Percentiles rank a stretch among this genome's conserved stretches.
Conservation (phyloP, 805 yeast genomes). For the Candida jianshihensis region DNA sequence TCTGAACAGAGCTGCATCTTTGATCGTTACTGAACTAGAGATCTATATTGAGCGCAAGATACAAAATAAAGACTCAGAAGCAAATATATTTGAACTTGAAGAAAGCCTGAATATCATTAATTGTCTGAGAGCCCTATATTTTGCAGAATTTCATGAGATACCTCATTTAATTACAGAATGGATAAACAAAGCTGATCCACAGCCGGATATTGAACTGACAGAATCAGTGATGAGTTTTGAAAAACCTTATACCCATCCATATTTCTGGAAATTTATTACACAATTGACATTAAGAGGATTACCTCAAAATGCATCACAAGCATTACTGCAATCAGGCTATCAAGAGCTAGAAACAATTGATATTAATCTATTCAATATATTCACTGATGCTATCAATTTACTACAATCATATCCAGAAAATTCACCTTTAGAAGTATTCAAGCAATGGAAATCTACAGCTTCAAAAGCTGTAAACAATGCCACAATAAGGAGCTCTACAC, state of each 20-base stretch:
- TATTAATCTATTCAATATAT: constrained; percentile 21
- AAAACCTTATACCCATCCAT: constrained; percentile 40
- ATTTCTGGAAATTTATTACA: constrained; percentile 58
- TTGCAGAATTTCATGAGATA: constrained; percentile 28
- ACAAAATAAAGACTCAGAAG: constrained; percentile 22
- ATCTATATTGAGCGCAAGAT: constrained; percentile 25
- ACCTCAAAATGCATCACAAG: constrained; percentile 45
- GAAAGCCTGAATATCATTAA: constrained; percentile 47
- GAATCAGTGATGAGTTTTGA: constrained; percentile 37
- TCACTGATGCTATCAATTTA: constrained; percentile 27
- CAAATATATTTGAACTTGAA: constrained; percentile 31
- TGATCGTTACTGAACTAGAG: constrained; percentile 28
- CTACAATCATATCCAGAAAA: constrained; percentile 30
- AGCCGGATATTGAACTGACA: constrained; percentile 48
- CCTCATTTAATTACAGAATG: constrained; percentile 44
- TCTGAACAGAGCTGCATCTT: constrained; percentile 29
- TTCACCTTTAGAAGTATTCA: constrained; percentile 23
- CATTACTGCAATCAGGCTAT: constrained; percentile 37
- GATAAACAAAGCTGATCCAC: constrained; percentile 65
- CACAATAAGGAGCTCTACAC: constrained; percentile 13
- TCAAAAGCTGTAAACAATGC: constrained; percentile 19
- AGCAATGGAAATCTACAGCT: constrained; percentile 31
- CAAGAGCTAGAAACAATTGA: constrained; percentile 27
- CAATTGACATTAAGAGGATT: constrained; percentile 57
- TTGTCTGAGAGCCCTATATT: constrained; percentile 49